These are phyloP conservation scores for Tetratostichococcus sp. DNA, from an alignment of 139 green algal species.

Conservation along the genomic window DNA sequence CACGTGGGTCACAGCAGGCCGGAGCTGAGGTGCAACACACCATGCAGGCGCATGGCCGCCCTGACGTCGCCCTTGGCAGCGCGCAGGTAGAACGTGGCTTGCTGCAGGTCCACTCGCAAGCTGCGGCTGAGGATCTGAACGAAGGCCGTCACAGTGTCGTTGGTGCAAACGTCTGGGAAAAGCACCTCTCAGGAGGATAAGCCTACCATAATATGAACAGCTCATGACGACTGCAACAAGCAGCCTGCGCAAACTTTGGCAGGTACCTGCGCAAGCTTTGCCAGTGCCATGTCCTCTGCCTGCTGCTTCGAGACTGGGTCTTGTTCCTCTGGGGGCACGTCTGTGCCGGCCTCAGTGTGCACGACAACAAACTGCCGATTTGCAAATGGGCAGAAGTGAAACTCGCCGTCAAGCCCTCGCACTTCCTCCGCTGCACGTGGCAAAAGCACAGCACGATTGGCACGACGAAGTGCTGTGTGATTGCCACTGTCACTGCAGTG, in stretches of 20 bases:
- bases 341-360: not conserved
- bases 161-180: too few relatives aligned
- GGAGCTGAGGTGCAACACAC: not conserved
- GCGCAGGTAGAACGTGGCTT: constrained; percentile 45
- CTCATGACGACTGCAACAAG: too few relatives aligned
- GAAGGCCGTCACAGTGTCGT: too few relatives aligned
- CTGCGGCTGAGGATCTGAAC: constrained; percentile 1
- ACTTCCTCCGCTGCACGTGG: not conserved
- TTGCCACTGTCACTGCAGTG: too few relatives aligned
- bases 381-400: constrained; percentile 12
- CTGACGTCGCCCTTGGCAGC: constrained; percentile 29
- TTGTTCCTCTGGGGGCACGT: not conserved
- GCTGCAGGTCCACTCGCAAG: constrained; percentile 29
- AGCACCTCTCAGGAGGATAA: too few relatives aligned
- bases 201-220: too few relatives aligned
- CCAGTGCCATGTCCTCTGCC: not conserved
- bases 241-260: too few relatives aligned
- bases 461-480: too few relatives aligned
- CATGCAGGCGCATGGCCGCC: constrained; percentile 22
- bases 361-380: not conserved
- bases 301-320: not conserved
- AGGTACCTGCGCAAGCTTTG: constrained; percentile 2
- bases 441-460: too few relatives aligned
- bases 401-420: not conserved
- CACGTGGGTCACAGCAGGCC: not conserved